A percentile compares a stretch with the other conserved stretches of the same genome.
Conservation (phyloP, 2,329 filamentous ascomycete species). For the Furcasterigmium sp. region DNA sequence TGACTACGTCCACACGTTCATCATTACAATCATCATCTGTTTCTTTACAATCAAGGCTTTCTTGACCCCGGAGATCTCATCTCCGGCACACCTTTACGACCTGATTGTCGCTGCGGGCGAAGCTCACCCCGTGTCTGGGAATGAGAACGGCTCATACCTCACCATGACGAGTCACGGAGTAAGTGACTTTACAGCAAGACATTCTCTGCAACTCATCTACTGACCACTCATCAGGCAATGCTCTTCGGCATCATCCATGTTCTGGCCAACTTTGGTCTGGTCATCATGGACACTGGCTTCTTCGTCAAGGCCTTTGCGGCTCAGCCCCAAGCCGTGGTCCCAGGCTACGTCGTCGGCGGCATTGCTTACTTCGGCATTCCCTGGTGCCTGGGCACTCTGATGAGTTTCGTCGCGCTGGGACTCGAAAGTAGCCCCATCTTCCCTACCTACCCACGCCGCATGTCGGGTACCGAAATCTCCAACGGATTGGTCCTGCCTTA, state of each 20-base stretch:
- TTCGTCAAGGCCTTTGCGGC: slow-evolving; percentile 48
- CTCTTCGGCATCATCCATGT: slow-evolving; percentile 44
- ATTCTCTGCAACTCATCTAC: background rate
- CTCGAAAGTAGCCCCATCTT: slow-evolving; percentile 42
- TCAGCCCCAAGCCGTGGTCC: slow-evolving; percentile 39
- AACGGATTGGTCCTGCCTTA: slow-evolving; percentile 67
- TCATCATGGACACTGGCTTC: slow-evolving; percentile 50
- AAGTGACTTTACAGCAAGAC: background rate
- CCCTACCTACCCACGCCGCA: slow-evolving; percentile 49
- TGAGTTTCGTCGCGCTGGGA: slow-evolving; percentile 40
- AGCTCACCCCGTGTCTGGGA: slow-evolving; percentile 42
- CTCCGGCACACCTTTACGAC: slow-evolving; percentile 41
- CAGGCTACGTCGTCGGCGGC: slow-evolving; percentile 50
- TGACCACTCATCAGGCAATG: slow-evolving; percentile 35
- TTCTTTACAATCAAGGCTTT: slow-evolving; percentile 43
- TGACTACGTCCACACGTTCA: slow-evolving; percentile 51
- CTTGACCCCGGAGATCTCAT: slow-evolving; percentile 39
- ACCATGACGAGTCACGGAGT: slow-evolving; percentile 36
- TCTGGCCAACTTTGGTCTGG: slow-evolving; percentile 44
- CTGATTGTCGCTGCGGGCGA: slow-evolving; percentile 38
- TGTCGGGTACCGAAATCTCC: slow-evolving; percentile 56
- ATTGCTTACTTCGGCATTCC: slow-evolving; percentile 50
- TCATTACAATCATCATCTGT: slow-evolving; percentile 47
- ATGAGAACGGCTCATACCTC: slow-evolving; percentile 47
- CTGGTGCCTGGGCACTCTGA: slow-evolving; percentile 46